Base-by-base conservation (phyloP, 257 asterid species). In the Ocimum tenuiflorum region DNA sequence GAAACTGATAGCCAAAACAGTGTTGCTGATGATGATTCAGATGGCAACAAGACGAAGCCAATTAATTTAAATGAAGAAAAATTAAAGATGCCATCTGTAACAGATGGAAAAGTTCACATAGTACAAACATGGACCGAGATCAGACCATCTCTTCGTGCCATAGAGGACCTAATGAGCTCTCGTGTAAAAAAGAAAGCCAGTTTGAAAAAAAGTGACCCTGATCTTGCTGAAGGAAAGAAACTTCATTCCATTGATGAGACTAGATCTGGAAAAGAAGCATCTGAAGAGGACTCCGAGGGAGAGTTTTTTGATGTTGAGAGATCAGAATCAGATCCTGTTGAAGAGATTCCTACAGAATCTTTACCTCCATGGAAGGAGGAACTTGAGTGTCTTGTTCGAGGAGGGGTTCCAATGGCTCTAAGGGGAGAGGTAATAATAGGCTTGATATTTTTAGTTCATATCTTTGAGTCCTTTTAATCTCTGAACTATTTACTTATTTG, bases 251-350 rank as follows among this genome's bases (percentile, higher is more conserved):
- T 62, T 64, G 88, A 81, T 17, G 94, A 83, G 73, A 69, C 80
- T 62, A 81, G 75, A 58, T 72, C 87, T 47, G 78, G 65, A 45
- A 86, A 83, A 75, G 91, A 84, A 63, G 80, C 83, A 53, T 63
- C 87, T 45, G 99, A 94, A 74, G 99, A 88, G 69, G 99, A 94
- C 66, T 94, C 99, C 8, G 97, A 94, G 69, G 99, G 90, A 68
- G 97, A 88, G 80, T 94, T 86, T 70, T 90, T 88, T 63, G 99
- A 94, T 71, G 51, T 94, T 80, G 99, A 94, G 67, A 86, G 92
- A 79, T 80, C 99, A 65, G 96, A 91, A 76, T 89, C 94, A 18
- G 95, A 88, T 67, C 58, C 83, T 36, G n/a, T 61, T 67, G 94
- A 73, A 49, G 88, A 84, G 65, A 69, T 72, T 39, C 55, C 77